Base-by-base conservation (phyloP, 2,329 filamentous ascomycete species). In the Plectosphaerella sp. region DNA sequence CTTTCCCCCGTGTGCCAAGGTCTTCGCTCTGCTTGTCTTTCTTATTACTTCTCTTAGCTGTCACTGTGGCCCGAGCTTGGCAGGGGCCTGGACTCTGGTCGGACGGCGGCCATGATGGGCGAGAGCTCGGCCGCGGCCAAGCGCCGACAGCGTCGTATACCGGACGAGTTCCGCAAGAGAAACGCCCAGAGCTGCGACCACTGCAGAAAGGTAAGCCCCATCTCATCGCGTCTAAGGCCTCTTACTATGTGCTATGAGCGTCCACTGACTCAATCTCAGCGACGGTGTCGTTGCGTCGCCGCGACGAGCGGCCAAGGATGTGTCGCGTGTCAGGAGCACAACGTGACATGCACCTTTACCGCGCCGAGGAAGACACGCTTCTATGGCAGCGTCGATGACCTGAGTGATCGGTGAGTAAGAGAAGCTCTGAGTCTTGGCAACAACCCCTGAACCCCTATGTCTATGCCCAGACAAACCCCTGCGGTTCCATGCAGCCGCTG, bases 181-280 rank as follows among this genome's bases (percentile, higher is more conserved):
- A 65, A 63, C 35, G 61, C 62, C 5, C 67, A 68, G 48, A 69
- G 66, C 50, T 70, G 69, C 51, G 68, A 70, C 53, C 61, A 66
- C 15, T 71, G 66, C 56, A 59, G 64, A 33, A 68, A 67, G 61
- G 66, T 63, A 57, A 18, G 22, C 5, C 14, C n/a, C n/a, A n/a
- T 3, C n/a, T 10, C 15, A 15, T 8, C 24, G n/a, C n/a, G n/a
- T n/a, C n/a, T n/a, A n/a, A n/a, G n/a, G n/a, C n/a, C n/a, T n/a
- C n/a, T n/a, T n/a, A n/a, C n/a, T n/a, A n/a, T n/a, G n/a, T 45
- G 18, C 18, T 45, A n/a, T 4, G 9, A 12, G 14, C 51, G 58
- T 4, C n/a, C 8, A 39, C 43, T 50, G 39, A 49, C 36, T 54
- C 43, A 49, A 35, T 45, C 24, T 22, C 50, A 66, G 67, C 59